These are phyloP conservation scores for Globisporangium spinosum DNA, from an alignment of 352 stramenopile genomes.

Conservation along the genomic window DNA sequence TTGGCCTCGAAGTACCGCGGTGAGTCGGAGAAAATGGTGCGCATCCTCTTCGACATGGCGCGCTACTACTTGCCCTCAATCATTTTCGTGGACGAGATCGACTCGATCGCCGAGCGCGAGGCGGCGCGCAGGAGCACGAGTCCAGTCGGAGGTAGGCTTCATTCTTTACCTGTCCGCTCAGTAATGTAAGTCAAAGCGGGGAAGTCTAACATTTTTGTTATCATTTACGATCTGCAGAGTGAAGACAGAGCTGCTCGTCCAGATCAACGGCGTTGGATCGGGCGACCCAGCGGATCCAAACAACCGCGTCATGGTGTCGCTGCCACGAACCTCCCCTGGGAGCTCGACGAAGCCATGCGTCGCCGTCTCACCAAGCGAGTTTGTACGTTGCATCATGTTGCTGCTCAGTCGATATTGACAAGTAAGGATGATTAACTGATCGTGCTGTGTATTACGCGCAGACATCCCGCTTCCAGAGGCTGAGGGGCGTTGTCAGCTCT, in stretches of 20 bases:
- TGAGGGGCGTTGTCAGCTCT: constrained; percentile 60
- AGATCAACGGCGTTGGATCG: constrained; percentile 93
- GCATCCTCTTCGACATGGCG: constrained; percentile 98
- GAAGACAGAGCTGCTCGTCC: constrained; percentile 97
- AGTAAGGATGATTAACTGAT: not conserved
- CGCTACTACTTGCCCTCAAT: constrained; percentile 95
- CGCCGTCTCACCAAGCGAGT: constrained; percentile 95
- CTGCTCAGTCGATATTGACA: not conserved
- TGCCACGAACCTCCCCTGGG: constrained; percentile 96
- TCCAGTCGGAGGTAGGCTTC: constrained; percentile 59
- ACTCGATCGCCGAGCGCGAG: constrained; percentile 86
- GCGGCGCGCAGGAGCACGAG: constrained; percentile 79
- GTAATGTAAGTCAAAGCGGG: not conserved
- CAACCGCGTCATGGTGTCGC: constrained; percentile 90
- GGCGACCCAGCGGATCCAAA: constrained; percentile 19
- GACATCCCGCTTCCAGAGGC: constrained; percentile 56
- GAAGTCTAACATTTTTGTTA: not conserved
- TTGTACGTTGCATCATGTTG: constrained; percentile 37
- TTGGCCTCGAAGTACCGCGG: constrained; percentile 93
- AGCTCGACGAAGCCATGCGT: constrained; percentile 94
- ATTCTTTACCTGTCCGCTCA: not conserved
- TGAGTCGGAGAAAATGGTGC: constrained; percentile 94
- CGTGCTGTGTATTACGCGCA: not conserved
- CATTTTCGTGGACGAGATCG: constrained; percentile 99
- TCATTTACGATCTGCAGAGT: constrained; percentile 45